Percentiles rank a stretch among this genome's conserved stretches.
Evolutionary conservation across 805 yeast species (phyloP).

Genomic region (Tetrapisispora namnaoensis): DNA sequence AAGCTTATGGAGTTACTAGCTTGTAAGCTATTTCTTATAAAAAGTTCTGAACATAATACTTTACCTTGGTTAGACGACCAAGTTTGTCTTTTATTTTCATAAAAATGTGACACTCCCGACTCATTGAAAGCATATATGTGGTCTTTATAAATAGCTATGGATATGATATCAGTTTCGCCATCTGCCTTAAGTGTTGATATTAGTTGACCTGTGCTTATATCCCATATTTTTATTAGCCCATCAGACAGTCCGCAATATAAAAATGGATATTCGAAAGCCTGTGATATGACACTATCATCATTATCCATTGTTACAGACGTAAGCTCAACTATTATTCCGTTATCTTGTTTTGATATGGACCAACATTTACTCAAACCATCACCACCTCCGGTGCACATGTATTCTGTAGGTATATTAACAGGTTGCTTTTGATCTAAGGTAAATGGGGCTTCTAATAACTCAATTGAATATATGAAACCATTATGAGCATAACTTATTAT

Average conservation of each 20-base stretch:
- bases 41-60: conserved; percentile 48
- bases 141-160: conserved; percentile 30
- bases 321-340: conserved; percentile 10
- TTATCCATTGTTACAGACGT: conserved; percentile 34
- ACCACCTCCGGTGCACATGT: conserved; percentile 67
- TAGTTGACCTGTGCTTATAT: conserved; percentile 69
- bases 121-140: conserved; percentile 28
- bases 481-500: conserved; percentile 78
- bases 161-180: conserved; percentile 42
- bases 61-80: conserved; percentile 49
- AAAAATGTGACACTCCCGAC: conserved; percentile 39
- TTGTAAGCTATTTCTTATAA: conserved; percentile 25
- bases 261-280: conserved; percentile 54
- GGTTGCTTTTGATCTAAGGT: no score
- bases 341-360: conserved; percentile 35
- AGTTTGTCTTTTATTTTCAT: conserved; percentile 33
- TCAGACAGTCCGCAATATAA: conserved; percentile 74
- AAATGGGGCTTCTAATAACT: conserved; percentile 7
- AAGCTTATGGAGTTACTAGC: conserved; percentile 34
- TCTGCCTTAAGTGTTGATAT: conserved; percentile 35
- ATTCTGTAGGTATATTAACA: background rate
- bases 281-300: conserved; percentile 61
- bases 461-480: conserved; percentile 74
- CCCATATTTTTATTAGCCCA: conserved; percentile 78
- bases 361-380: conserved; percentile 83